phyloP scores from a whole-genome alignment of 306 rosid genomes.

The Gillenia trifoliata region DNA sequence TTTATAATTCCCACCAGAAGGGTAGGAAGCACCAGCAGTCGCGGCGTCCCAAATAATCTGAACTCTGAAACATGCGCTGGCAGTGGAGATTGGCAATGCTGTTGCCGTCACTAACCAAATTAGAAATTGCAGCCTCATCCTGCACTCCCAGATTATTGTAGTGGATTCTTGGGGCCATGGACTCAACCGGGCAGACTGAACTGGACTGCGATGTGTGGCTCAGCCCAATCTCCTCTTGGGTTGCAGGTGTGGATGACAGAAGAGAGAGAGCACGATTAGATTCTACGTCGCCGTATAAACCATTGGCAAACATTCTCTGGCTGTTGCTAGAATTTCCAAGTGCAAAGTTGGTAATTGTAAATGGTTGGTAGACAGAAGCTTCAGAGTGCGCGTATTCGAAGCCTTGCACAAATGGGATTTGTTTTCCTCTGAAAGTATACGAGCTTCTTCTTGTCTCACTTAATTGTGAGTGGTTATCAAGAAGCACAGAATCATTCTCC shows the following conservation, averaged over 20 bases:
- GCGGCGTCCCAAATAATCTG: slow-evolving; percentile 28
- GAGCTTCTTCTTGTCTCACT: slow-evolving; percentile 12
- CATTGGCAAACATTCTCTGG: slow-evolving; percentile 22
- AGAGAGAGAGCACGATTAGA: slow-evolving; percentile 62
- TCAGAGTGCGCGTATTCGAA: slow-evolving; percentile 9
- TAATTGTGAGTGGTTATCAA: slow-evolving; percentile 8
- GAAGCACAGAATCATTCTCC: slow-evolving; percentile 13
- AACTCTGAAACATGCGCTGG: slow-evolving; percentile 19
- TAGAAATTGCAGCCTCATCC: slow-evolving; percentile 18
- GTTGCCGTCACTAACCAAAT: slow-evolving; percentile 13
- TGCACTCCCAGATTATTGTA: slow-evolving; percentile 24
- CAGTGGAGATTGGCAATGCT: slow-evolving; percentile 13
- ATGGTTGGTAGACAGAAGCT: slow-evolving; percentile 18
- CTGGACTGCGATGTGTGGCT: slow-evolving; percentile 32
- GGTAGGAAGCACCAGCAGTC: slow-evolving; percentile 14
- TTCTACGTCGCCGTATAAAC: slow-evolving; percentile 15
- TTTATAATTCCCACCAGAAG: slow-evolving; percentile 8
- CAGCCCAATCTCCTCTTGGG: slow-evolving; percentile 26
- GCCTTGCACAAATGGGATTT: slow-evolving; percentile 6
- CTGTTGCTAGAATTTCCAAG: slow-evolving; percentile 17
- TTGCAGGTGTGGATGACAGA: slow-evolving; percentile 52
- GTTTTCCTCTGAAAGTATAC: too few relatives aligned
- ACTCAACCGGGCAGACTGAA: slow-evolving; percentile 14
- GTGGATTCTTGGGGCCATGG: slow-evolving; percentile 10
- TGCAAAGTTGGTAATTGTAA: slow-evolving; percentile 6